Base-by-base conservation (phyloP, 495 filamentous ascomycete genomes). In the Xylona heveae region DNA sequence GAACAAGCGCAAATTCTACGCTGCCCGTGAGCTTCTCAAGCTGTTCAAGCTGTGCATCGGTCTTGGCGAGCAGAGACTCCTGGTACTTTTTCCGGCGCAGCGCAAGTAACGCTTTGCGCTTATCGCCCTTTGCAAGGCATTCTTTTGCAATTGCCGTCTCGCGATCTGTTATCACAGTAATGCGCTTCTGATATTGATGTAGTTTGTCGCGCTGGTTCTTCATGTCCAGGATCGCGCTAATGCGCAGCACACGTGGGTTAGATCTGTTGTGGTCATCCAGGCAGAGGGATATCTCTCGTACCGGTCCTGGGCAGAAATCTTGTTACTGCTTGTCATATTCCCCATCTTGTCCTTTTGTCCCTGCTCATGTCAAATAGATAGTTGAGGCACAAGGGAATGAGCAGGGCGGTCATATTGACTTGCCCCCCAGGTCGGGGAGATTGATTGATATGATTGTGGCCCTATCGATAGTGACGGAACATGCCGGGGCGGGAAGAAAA, bases 151-250 rank as follows among this genome's bases (percentile, higher is more conserved):
- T 73, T 23, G 62, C 68, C 17, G 71, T 85, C 51, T 97, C 90
- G 33, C 71, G 69, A 47, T 71, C 54, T 8, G 88, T 91, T 14
- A 97, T 67, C 31, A 76, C 59, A 19, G 71, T 71, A 46, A 97
- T 85, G 41, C 78, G 77, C 38, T 74, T 71, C 50, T 91, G 82
- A 55, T 97, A 94, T 44, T 90, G 78, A 40, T 83, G 81, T 1
- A 95, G 78, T 44, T 78, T 83, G 62, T 97, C 88, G 48, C 88
- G 84, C 55, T 97, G 90, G 57, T 72, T 78, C 53, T 95, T 95
- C 49, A 97, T 71, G 56, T 95, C 82, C 36, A 94, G 74, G 51
- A 95, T 94, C 22, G 88, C 88, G 46, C 78, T 28, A 35, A 23
- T 13, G 33, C 16, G 34, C n/a, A 1, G 16, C 10, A 1, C n/a